Percentiles rank a stretch among this genome's conserved stretches.
phyloP scores from a whole-genome alignment of 352 stramenopile genomes.

The Phytopythium chamaehyphon region DNA sequence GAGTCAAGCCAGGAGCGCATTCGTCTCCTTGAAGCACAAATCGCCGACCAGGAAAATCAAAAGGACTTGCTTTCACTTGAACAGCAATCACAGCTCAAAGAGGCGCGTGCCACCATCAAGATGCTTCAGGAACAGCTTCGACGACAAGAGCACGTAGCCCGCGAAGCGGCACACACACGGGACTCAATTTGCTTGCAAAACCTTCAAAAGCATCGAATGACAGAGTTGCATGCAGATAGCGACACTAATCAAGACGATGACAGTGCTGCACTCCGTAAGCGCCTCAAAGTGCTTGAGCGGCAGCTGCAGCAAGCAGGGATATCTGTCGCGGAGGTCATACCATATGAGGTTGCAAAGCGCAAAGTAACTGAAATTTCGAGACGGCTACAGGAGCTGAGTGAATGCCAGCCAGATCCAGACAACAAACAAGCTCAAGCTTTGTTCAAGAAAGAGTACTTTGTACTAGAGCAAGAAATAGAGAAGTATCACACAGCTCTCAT shows the following conservation, averaged over 20 bases:
- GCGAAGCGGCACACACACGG: constrained; percentile 39
- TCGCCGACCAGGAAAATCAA: constrained; percentile 49
- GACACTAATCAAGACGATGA: constrained; percentile 34
- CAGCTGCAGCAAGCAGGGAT: constrained; percentile 75
- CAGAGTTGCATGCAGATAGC: constrained; percentile 22
- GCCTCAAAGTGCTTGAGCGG: constrained; percentile 66
- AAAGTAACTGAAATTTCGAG: constrained; percentile 78
- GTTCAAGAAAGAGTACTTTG: constrained; percentile 81
- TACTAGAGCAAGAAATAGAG: constrained; percentile 89
- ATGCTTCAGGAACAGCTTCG: constrained; percentile 53
- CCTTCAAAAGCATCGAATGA: constrained; percentile 30
- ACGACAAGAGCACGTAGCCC: constrained; percentile 47
- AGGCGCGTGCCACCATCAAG: constrained; percentile 54
- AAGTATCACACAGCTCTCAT: constrained; percentile 89
- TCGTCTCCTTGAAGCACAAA: constrained; percentile 44
- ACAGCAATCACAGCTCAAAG: constrained; percentile 52
- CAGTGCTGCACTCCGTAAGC: constrained; percentile 50
- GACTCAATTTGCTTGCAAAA: constrained; percentile 55
- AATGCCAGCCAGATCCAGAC: constrained; percentile 50
- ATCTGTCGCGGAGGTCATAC: constrained; percentile 85
- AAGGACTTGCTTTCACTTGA: constrained; percentile 50
- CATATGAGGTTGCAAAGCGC: constrained; percentile 76
- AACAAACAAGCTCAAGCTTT: constrained; percentile 40
- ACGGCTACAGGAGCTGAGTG: constrained; percentile 82
- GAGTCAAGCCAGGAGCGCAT: constrained; percentile 59